A percentile compares a stretch with the other conserved stretches of the same genome.
These are phyloP conservation scores for Trichophyton verrucosum DNA, from an alignment of 2,329 filamentous ascomycete genomes.

Conservation along the genomic window DNA sequence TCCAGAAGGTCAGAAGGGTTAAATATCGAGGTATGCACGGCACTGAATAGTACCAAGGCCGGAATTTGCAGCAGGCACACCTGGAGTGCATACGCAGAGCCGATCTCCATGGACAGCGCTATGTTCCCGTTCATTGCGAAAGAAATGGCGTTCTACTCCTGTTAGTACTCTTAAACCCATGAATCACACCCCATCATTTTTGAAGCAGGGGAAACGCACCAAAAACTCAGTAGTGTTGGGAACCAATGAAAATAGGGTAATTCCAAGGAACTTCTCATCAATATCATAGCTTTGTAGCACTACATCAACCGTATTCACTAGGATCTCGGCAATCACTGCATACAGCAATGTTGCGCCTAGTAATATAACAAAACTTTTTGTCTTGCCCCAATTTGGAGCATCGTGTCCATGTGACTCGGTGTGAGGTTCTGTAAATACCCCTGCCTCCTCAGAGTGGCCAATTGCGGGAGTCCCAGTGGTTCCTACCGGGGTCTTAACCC, in stretches of 20 bases:
- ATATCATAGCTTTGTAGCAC: constrained; percentile 81
- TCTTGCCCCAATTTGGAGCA: constrained; percentile 94
- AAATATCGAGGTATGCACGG: constrained; percentile 50
- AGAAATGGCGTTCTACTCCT: constrained; percentile 74
- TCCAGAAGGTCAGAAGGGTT: constrained; percentile 41
- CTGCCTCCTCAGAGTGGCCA: constrained; percentile 34
- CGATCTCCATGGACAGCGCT: constrained; percentile 96
- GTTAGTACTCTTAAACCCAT: not conserved
- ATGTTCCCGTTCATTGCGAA: constrained; percentile 99
- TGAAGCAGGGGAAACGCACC: constrained; percentile 41
- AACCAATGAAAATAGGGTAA: constrained; percentile 90
- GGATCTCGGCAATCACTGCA: constrained; percentile 91
- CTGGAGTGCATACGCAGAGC: constrained; percentile 90
- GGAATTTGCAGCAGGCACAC: constrained; percentile 92
- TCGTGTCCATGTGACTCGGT: constrained; percentile 58
- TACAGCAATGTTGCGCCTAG: constrained; percentile 83
- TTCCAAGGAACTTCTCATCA: constrained; percentile 93
- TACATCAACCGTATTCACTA: constrained; percentile 95
- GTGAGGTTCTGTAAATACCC: constrained; percentile 24
- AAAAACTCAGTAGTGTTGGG: constrained; percentile 97
- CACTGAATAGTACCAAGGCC: constrained; percentile 81
- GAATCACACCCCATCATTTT: not conserved
- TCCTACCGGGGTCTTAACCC: constrained; percentile 28
- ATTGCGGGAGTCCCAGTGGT: constrained; percentile 21
- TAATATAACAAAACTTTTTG: constrained; percentile 80